phyloP scores from a whole-genome alignment of 2,329 filamentous ascomycete genomes.

The Fusarium tricinctum region DNA sequence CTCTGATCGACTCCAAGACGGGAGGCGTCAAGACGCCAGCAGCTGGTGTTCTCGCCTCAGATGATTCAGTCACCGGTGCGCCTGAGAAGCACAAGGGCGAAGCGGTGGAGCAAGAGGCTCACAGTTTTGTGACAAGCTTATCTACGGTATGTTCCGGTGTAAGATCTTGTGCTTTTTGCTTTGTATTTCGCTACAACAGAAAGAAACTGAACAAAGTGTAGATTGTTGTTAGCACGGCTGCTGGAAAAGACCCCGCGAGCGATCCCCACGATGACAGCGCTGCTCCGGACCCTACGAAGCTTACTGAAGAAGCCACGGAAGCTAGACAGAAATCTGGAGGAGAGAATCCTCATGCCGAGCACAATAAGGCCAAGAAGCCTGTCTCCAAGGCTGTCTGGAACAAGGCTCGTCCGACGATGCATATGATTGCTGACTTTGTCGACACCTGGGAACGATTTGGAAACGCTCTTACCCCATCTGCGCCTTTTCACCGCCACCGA shows the following conservation, averaged over 20 bases:
- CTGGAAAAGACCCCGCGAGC: constrained; percentile 80
- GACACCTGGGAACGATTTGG: constrained; percentile 67
- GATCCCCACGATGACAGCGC: constrained; percentile 67
- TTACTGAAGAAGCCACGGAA: constrained; percentile 56
- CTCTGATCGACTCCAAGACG: constrained; percentile 76
- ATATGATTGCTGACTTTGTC: constrained; percentile 60
- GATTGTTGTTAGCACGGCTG: constrained; percentile 80
- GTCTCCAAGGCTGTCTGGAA: constrained; percentile 83
- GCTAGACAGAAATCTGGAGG: constrained; percentile 63
- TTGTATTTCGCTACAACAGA: background rate
- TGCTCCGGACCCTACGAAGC: constrained; percentile 65
- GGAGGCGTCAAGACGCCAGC: constrained; percentile 84
- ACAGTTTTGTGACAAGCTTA: constrained; percentile 82
- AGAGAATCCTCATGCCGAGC: constrained; percentile 54
- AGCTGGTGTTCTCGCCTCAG: constrained; percentile 80
- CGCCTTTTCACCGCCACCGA: constrained; percentile 69
- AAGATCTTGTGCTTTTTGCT: constrained; percentile 31
- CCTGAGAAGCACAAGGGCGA: constrained; percentile 88
- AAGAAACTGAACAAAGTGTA: constrained; percentile 43
- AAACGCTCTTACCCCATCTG: constrained; percentile 72
- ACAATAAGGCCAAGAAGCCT: constrained; percentile 84
- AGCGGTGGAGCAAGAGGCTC: constrained; percentile 85
- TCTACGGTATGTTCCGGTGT: constrained; percentile 55
- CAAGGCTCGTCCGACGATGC: constrained; percentile 81
- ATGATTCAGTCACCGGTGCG: constrained; percentile 83